Percentiles rank a stretch among this genome's conserved stretches.
phyloP scores from a whole-genome alignment of 2,329 filamentous ascomycete species.

The Dothiorella sarmentorum region DNA sequence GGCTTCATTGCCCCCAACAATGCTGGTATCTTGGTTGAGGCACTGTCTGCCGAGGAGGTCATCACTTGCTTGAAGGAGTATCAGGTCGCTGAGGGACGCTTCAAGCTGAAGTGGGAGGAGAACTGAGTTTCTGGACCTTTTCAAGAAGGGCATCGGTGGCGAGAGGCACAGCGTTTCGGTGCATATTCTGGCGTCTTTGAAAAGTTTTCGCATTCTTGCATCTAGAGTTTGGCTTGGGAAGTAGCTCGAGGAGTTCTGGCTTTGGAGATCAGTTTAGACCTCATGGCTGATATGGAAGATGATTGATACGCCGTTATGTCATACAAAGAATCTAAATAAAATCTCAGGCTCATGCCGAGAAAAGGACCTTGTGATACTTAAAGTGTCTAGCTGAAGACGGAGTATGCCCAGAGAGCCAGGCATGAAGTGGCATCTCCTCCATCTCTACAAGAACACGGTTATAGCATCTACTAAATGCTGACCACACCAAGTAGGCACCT shows the following conservation, averaged over 20 bases:
- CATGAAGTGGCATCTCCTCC: too few species aligned
- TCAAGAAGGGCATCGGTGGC: background rate
- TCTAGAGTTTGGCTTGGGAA: background rate
- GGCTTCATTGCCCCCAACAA: slow-evolving; percentile 74
- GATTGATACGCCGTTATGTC: background rate
- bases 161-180: background rate
- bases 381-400: background rate
- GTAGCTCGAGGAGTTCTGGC: background rate
- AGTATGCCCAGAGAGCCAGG: too few species aligned
- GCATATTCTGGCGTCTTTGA: background rate
- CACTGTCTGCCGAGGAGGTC: slow-evolving; percentile 67
- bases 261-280: too few species aligned
- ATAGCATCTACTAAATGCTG: background rate
- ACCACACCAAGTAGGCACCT: background rate
- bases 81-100: slow-evolving; percentile 68
- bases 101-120: slow-evolving; percentile 76
- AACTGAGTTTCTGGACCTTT: slow-evolving; percentile 21
- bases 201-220: background rate
- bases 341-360: too few species aligned
- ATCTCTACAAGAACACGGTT: too few species aligned
- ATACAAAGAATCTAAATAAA: background rate
- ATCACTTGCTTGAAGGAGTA: slow-evolving; percentile 70
- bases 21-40: slow-evolving; percentile 74
- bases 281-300: too few species aligned
- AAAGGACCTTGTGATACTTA: background rate